Evolutionary conservation across 129 eudicot species (phyloP).

Genomic region (Centrapalus pauciflorus): DNA sequence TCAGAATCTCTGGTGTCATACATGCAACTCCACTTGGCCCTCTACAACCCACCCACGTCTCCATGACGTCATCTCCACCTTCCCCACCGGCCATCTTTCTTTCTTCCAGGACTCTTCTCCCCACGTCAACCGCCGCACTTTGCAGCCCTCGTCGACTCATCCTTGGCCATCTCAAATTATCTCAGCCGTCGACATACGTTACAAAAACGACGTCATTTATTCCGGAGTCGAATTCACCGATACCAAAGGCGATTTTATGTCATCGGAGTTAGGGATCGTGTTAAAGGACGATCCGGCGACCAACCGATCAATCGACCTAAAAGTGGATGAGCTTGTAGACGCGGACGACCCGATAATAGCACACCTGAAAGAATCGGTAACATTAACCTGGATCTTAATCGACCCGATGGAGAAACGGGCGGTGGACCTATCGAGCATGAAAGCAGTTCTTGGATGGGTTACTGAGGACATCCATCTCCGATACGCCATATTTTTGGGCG

Average conservation of each 20-base stretch:
- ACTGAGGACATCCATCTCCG: constrained; percentile 12
- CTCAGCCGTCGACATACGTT: constrained; percentile 38
- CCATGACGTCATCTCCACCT: not conserved
- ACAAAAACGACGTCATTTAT: constrained; percentile 5
- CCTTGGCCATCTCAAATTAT: constrained; percentile 19
- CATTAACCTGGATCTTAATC: constrained; percentile 38
- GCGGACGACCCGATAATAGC: not conserved
- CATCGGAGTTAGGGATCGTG: constrained; percentile 21
- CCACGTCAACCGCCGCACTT: not conserved
- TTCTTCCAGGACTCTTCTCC: constrained; percentile 11
- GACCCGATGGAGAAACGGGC: constrained; percentile 31
- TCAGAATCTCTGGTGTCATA: not conserved
- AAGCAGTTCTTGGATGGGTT: constrained; percentile 25
- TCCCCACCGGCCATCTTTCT: constrained; percentile 18
- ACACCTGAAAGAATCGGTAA: constrained; percentile 9
- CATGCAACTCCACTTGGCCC: constrained; percentile 9
- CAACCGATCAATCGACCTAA: not conserved
- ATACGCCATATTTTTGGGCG: constrained; percentile 21
- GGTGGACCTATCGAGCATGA: constrained; percentile 27
- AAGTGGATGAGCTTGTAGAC: not conserved
- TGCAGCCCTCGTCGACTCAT: not conserved
- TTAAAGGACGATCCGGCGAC: not conserved
- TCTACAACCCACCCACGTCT: constrained; percentile 16
- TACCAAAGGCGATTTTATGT: constrained; percentile 16
- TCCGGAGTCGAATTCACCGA: constrained; percentile 20